These are phyloP conservation scores for Colletotrichum sp. DNA, from an alignment of 2,329 filamentous ascomycete species.

Conservation along the genomic window DNA sequence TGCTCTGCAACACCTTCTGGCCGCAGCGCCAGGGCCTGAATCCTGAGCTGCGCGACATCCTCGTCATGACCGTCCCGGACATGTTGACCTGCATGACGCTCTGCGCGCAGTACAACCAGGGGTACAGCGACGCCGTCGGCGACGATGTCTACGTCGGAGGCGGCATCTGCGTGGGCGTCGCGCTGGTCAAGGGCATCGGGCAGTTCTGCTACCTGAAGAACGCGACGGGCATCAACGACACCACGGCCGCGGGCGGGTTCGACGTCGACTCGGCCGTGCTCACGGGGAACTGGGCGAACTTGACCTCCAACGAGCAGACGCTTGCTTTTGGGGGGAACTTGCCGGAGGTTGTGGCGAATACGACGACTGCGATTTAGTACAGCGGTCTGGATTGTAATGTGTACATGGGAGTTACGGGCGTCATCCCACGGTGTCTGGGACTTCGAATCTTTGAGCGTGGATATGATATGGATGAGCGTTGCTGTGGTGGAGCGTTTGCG, in stretches of 20 bases:
- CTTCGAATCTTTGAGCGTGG: background rate
- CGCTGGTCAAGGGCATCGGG: constrained; percentile 11
- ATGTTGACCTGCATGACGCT: constrained; percentile 22
- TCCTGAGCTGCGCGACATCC: constrained; percentile 13
- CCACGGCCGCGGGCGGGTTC: constrained; percentile 9
- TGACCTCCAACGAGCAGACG: constrained; percentile 11
- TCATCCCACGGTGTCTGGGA: background rate
- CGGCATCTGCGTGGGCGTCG: constrained; percentile 20
- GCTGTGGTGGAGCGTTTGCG: background rate
- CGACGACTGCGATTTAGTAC: background rate
- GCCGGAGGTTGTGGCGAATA: background rate
- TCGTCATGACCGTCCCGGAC: constrained; percentile 16
- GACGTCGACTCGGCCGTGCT: constrained; percentile 16
- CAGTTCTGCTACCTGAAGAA: constrained; percentile 21
- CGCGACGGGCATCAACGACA: constrained; percentile 16
- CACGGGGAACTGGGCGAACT: background rate
- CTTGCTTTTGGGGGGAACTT: constrained; percentile 13
- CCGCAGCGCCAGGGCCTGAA: constrained; percentile 18
- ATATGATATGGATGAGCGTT: background rate
- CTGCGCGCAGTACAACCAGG: constrained; percentile 22
- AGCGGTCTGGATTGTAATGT: background rate
- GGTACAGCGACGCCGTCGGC: constrained; percentile 21
- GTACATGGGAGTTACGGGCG: background rate
- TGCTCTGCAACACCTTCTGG: constrained; percentile 20
- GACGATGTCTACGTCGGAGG: constrained; percentile 16